These are phyloP conservation scores for Exsudoporus frostii DNA, from an alignment of 768 basidiomycete genomes.

Conservation along the genomic window DNA sequence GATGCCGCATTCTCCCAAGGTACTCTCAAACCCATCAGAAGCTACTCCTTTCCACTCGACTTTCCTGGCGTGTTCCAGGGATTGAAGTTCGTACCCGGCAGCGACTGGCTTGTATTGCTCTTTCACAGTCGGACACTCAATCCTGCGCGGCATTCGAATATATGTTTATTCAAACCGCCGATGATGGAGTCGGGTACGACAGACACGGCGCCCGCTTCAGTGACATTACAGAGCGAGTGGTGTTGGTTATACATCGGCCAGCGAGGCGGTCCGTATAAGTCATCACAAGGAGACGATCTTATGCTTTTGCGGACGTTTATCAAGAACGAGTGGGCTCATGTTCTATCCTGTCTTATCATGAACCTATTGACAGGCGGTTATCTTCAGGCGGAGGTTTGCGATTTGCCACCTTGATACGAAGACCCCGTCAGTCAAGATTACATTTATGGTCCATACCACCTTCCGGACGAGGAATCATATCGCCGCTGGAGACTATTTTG, in stretches of 20 bases:
- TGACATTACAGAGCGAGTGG: constrained; percentile 29
- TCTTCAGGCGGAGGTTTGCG: constrained; percentile 22
- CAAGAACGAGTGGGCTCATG: constrained; percentile 22
- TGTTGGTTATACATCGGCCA: constrained; percentile 26
- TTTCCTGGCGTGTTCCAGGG: constrained; percentile 32
- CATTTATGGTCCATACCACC: constrained; percentile 23
- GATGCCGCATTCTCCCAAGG: constrained; percentile 20
- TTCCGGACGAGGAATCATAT: constrained; percentile 25
- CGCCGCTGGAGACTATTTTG: constrained; percentile 23
- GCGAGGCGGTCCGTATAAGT: constrained; percentile 29
- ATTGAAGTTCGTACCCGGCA: constrained; percentile 28
- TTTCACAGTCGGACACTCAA: constrained; percentile 31
- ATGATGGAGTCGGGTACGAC: background rate
- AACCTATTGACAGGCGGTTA: background rate
- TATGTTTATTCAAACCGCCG: constrained; percentile 27
- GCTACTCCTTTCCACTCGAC: constrained; percentile 27
- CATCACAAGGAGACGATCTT: constrained; percentile 29
- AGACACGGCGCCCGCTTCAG: constrained; percentile 8
- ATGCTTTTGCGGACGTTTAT: constrained; percentile 26
- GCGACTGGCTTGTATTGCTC: constrained; percentile 30
- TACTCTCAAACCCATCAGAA: constrained; percentile 16
- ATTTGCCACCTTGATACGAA: constrained; percentile 27
- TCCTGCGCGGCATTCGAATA: constrained; percentile 28
- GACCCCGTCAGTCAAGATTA: constrained; percentile 25
- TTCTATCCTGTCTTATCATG: background rate